These are phyloP conservation scores for Cocos nucifera DNA, from an alignment of 176 grass and related monocot species.

Conservation along the genomic window DNA sequence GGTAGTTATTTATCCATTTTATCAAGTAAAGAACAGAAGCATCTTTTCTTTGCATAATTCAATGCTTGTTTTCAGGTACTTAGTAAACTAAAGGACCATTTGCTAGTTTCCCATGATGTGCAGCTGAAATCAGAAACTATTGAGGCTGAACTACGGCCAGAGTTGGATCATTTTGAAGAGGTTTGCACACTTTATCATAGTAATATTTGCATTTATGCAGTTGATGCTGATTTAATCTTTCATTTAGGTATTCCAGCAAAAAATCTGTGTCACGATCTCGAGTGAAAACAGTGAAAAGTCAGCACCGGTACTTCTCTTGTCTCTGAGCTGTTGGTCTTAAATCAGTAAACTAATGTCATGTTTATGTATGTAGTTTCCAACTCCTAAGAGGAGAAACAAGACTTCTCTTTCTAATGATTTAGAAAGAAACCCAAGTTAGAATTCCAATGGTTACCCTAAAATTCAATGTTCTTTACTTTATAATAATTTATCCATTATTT, in stretches of 20 bases:
- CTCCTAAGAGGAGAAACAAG: no score
- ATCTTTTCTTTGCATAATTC: neutral
- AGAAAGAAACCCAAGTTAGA: no score
- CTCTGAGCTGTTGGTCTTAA: no score
- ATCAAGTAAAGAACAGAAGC: neutral
- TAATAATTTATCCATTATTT: no score
- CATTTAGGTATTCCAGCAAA: constrained; percentile 4
- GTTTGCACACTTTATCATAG: neutral
- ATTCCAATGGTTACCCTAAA: no score
- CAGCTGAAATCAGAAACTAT: neutral
- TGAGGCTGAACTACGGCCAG: neutral
- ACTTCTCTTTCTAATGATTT: no score
- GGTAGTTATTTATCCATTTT: neutral
- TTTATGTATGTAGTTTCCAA: no score
- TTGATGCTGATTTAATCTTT: neutral
- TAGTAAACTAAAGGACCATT: neutral
- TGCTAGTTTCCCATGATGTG: neutral
- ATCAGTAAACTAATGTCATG: no score
- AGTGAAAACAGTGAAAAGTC: no score
- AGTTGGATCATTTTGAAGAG: constrained; percentile 7
- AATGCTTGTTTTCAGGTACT: neutral
- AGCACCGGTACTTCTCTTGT: no score
- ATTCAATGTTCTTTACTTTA: no score
- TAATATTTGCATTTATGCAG: neutral
- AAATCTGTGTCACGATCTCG: neutral